Percentiles rank a stretch among this genome's conserved stretches.
phyloP scores from a whole-genome alignment of 805 yeast genomes.

The Candida nitratophila region DNA sequence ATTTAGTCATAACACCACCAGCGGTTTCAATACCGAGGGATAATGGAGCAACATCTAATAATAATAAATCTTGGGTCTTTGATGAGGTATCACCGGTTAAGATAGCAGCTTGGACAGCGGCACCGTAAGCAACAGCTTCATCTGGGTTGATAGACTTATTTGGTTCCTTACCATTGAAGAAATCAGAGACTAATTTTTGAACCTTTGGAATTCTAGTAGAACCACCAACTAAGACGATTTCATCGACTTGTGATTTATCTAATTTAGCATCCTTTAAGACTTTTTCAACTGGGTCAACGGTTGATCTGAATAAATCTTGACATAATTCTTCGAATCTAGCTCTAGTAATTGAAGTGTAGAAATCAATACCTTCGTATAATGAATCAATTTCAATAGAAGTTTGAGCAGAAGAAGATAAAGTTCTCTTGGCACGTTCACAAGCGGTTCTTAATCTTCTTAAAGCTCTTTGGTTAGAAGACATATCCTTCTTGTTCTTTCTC shows the following conservation, averaged over 20 bases:
- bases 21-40: slow-evolving; percentile 98
- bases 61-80: slow-evolving; percentile 88
- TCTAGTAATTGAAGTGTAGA: slow-evolving; percentile 93
- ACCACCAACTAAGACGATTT: slow-evolving; percentile 95
- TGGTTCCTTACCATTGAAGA: slow-evolving; percentile 96
- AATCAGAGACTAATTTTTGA: slow-evolving; percentile 91
- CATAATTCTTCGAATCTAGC: slow-evolving; percentile 97
- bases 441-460: slow-evolving; percentile 98
- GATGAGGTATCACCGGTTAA: slow-evolving; percentile 93
- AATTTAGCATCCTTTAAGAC: slow-evolving; percentile 86
- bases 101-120: slow-evolving; percentile 97
- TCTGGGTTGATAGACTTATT: slow-evolving; percentile 95
- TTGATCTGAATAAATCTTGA: slow-evolving; percentile 89
- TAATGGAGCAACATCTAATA: slow-evolving; percentile 95
- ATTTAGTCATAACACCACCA: slow-evolving; percentile 98
- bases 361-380: slow-evolving; percentile 89
- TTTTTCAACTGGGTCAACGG: slow-evolving; percentile 92
- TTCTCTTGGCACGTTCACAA: slow-evolving; percentile 98
- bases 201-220: slow-evolving; percentile 97
- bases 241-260: slow-evolving; percentile 85
- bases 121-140: slow-evolving; percentile 99
- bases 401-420: slow-evolving; percentile 92
- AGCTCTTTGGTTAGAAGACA: slow-evolving; percentile 90
- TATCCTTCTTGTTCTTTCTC: slow-evolving; percentile 95
- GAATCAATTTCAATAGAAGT: slow-evolving; percentile 95